Base-by-base conservation (phyloP, 2,329 filamentous ascomycete species). In the Colletotrichum incanum region DNA sequence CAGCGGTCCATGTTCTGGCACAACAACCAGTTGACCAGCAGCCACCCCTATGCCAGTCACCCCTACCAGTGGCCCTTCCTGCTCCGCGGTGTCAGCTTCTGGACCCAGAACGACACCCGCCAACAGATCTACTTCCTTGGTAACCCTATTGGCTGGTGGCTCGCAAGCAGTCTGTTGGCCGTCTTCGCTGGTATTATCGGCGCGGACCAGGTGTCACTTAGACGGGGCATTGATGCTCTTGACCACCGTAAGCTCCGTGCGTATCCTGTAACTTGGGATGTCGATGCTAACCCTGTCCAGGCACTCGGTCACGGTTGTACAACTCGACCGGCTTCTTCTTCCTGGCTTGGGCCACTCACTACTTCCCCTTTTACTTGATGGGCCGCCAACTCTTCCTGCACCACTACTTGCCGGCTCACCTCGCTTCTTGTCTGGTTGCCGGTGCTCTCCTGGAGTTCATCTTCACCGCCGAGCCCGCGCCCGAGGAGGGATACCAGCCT, bases 311-410 rank as follows among this genome's bases (percentile, higher is more conserved):
- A 31, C 95, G 95, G 75, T 89, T 99, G 61, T 99, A 99, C 86
- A 98, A 98, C 88, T 98, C 95, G 66, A 98, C 96, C 0, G 96
- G 96, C 31, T 99, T 99, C 90, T 97, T 99, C 87, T 98, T 98
- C 91, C 90, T 99, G 69, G 94, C 95, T 67, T 99, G 96, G 96
- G 95, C 94, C 18, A 96, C 95, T 2, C 96, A 99, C 82, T 99
- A 98, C 86, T 91, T 98, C 82, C 96, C 96, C 64, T 99, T 99
- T 87, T 99, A 92, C 86, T 91, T 98, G 75, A 99, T 99, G 96
- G 96, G 96, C 69, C 95, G 96, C 77, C 96, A 99, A 82, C 92
- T 98, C 75, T 99, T 99, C 91, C 84, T 99, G 76, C 96, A 99
- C 83, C 96, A 99, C 84, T 99, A 99, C 80, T 90, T 99, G 4